A percentile compares a stretch with the other conserved stretches of the same genome.
Evolutionary conservation across 2,329 filamentous ascomycete genomes (phyloP).

Genomic region (Phymatotrichopsis omnivora): DNA sequence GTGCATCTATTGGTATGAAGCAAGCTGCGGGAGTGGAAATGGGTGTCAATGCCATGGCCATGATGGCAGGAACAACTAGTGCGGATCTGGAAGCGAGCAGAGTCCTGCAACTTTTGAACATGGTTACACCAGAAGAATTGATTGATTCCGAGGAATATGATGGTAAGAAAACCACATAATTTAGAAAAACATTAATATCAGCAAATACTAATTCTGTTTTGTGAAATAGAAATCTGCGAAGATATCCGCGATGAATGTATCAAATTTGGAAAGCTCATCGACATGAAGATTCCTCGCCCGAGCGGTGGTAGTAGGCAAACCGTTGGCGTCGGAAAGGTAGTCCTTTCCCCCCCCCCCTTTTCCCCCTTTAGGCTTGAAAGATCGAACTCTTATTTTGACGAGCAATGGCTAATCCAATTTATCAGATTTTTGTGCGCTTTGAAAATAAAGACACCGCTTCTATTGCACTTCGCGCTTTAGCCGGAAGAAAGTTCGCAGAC

Average conservation of each 20-base stretch:
- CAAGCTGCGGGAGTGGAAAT: constrained; percentile 88
- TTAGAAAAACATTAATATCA: too few relatives aligned
- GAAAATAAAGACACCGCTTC: constrained; percentile 66
- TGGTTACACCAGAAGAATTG: constrained; percentile 93
- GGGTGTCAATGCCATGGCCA: constrained; percentile 94
- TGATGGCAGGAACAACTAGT: constrained; percentile 84
- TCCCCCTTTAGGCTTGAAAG: too few relatives aligned
- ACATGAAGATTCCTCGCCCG: constrained; percentile 89
- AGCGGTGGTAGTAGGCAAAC: constrained; percentile 72
- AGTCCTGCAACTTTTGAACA: constrained; percentile 89
- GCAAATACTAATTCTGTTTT: not conserved
- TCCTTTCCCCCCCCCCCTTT: not conserved
- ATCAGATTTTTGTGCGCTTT: constrained; percentile 81
- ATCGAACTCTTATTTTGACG: too few relatives aligned
- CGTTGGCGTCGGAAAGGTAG: constrained; percentile 74
- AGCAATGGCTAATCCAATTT: not conserved
- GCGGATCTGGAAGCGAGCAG: constrained; percentile 67
- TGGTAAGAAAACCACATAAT: too few relatives aligned
- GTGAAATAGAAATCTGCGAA: constrained; percentile 83
- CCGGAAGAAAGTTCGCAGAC: constrained; percentile 91
- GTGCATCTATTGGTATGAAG: constrained; percentile 87
- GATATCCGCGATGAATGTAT: constrained; percentile 87
- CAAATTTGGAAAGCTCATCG: constrained; percentile 76
- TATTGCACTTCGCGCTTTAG: constrained; percentile 78
- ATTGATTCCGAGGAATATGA: constrained; percentile 93